Base-by-base conservation (phyloP, 176 grass and related monocot genomes). In the Oryza nivara region DNA sequence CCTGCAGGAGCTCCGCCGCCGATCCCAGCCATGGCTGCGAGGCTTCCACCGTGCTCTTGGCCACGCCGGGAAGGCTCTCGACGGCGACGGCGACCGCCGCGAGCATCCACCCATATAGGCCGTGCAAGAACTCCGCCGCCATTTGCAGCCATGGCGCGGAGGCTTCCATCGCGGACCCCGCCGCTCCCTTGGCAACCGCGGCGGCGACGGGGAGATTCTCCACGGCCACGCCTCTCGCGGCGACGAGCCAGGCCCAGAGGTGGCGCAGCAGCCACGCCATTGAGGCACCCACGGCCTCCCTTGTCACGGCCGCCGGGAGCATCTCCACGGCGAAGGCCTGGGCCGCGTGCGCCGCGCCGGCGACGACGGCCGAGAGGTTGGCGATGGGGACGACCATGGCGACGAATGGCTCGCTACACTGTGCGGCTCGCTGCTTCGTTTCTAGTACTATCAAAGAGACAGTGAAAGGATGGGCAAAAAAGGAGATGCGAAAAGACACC, bases 231-330 rank as follows among this genome's bases (percentile, higher is more conserved):
- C 74, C 74, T 26, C 67, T 52, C 10, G 74, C 75, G 0, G 20
- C 44, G 44, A 76, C 75, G 12, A 88, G 46, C 80, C 58, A 84
- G 34, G 74, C 11, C 75, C 68, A 84, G 6, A 84, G 25, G 70
- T 75, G 76, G 35, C 11, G 4, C 48, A 74, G 5, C 25, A 89
- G 19, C 81, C 38, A 40, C 7, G 76, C 81, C 36, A 44, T 49
- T 4, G 76, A 36, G 6, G 75, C 76, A 2, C 19, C 58, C 65
- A 67, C 9, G 0, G 41, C 72, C 13, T 76, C 61, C 34, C 32
- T 75, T 34, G 47, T 75, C 26, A 75, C 73, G 26, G 48, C 73
- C 47, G 73, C 17, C 8, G 73, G 73, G 26, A 75, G 46, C 73
- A 75, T 19, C 73, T 75, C 47, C 15, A 4, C 9, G 26, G 47